phyloP scores from a whole-genome alignment of 768 basidiomycete genomes.

The Pleurotus giganteus region DNA sequence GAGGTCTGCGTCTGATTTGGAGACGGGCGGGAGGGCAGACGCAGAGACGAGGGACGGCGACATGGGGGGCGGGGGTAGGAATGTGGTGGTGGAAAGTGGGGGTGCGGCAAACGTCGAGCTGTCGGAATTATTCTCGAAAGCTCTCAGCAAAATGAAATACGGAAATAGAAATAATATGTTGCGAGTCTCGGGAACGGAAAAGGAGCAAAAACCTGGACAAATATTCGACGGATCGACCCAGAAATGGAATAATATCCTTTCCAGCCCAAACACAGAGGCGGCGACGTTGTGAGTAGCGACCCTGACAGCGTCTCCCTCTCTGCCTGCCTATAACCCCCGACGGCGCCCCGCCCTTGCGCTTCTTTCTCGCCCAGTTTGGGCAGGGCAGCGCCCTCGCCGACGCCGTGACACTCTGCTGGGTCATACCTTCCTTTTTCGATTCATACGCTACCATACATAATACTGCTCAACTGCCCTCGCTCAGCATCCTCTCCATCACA shows the following conservation, averaged over 20 bases:
- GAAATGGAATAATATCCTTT: background rate
- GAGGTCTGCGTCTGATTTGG: conserved; percentile 1
- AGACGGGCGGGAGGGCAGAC: conserved; percentile 1
- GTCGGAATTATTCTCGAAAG: conserved; percentile 5
- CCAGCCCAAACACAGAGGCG: background rate
- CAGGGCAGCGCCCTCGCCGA: no score
- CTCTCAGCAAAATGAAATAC: background rate
- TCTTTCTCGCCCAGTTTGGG: background rate
- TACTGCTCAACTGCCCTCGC: conserved; percentile 9
- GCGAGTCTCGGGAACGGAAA: background rate
- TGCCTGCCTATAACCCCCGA: background rate
- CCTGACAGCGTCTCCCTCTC: background rate
- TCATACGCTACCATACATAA: background rate
- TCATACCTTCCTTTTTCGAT: background rate
- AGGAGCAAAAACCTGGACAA: background rate
- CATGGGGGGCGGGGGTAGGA: background rate
- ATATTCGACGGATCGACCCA: conserved; percentile 1
- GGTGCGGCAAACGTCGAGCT: background rate
- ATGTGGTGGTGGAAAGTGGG: background rate
- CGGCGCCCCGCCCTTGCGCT: background rate
- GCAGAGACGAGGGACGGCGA: background rate
- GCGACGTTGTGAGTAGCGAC: conserved; percentile 2
- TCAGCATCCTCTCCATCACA: conserved; percentile 52
- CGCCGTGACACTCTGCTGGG: background rate
- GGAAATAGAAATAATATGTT: conserved; percentile 2